Evolutionary conservation across 2,329 filamentous ascomycete genomes (phyloP), one percentile per base, ranked within the genome.

Genomic region (Exophiala sp.): DNA sequence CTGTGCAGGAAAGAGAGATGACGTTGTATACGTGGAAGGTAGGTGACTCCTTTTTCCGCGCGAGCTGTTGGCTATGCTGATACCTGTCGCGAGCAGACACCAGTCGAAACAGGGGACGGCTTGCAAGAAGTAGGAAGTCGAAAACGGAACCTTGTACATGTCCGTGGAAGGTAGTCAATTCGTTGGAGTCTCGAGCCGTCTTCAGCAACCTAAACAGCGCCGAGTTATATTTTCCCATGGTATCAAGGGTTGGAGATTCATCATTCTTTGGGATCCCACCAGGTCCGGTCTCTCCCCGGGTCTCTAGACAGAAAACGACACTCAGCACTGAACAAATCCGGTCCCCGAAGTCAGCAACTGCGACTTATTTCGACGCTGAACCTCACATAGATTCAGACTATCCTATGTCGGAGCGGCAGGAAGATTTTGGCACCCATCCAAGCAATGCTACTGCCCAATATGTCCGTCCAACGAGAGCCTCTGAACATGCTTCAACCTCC

Each of bases 201-300:
- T 56, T 56, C 45, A 42, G 11, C n/a, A 43, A 43, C 7, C 37
- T 56, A 7, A 29, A 46, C 37, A 41, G 30, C n/a, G 4, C 9
- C 8, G 41, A 53, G 22, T 10, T 13, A 2, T 56, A 56, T 37
- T 53, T 42, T 30, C 50, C 53, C 11, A 40, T 53, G 24, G 50
- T 56, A n/a, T 34, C 42, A 4, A 32, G 53, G 34, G 24, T 34
- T 23, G 53, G 27, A 13, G 14, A 27, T n/a, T 13, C 13, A 2
- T 53, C 53, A 2, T 56, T 53, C 32, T 32, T 47, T 19, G 53
- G 43, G 18, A 8, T n/a, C 10, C 40, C 49, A 14, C 44, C 49
- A 18, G n/a, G 8, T 18, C 24, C 46, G 10, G 16, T 37, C 16
- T n/a, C 32, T 5, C 32, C 32, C n/a, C n/a, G n/a, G n/a, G n/a